phyloP scores from a whole-genome alignment of 345 rosid species.

The Eucalyptus fibrosa region DNA sequence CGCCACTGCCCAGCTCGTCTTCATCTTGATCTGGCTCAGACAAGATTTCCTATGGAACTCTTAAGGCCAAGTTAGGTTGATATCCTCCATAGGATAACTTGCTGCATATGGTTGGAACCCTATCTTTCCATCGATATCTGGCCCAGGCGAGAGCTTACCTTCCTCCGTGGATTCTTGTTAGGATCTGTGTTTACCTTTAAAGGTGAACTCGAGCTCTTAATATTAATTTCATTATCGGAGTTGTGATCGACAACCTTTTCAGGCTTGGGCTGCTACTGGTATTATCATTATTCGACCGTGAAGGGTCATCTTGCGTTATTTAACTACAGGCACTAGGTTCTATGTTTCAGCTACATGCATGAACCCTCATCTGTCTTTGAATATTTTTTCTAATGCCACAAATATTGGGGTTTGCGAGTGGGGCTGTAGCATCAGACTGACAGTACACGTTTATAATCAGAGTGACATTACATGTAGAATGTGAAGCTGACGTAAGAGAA shows the following conservation, averaged over 20 bases:
- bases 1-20: not conserved
- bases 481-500: not conserved
- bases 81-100: not conserved
- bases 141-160: not conserved
- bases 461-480: not conserved
- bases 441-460: not conserved
- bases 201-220: not conserved
- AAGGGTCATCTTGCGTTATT: not conserved
- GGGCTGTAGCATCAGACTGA: not conserved
- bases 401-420: not conserved
- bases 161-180: not conserved
- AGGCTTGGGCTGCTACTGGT: not conserved
- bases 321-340: not conserved
- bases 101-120: not conserved
- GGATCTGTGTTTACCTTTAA: not conserved
- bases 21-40: not conserved
- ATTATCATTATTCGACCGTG: not conserved
- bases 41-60: not conserved
- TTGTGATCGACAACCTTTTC: not conserved
- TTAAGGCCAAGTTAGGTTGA: not conserved
- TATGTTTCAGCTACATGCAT: not conserved
- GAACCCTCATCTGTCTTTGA: not conserved
- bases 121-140: not conserved
- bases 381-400: not conserved
- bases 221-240: not conserved